Evolutionary conservation across 352 stramenopile genomes (phyloP), one percentile per base, ranked within the genome.

Genomic region (Phytophthora citrophthora): DNA sequence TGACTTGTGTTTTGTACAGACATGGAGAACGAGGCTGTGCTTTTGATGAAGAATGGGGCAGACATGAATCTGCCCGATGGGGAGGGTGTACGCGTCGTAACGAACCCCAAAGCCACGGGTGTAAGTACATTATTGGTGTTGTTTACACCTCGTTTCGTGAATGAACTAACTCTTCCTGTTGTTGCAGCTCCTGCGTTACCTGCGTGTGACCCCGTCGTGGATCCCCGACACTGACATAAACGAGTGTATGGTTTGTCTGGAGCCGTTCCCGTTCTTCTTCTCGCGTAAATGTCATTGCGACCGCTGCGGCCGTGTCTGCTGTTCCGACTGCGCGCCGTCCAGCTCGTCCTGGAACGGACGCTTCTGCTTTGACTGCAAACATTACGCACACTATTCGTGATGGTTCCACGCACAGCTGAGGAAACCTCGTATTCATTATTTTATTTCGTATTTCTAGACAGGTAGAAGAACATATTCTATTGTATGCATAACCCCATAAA

Each of bases 301-400:
- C 20, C 83, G 83, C 12, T 94, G 86, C 54, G 81, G 86, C 18
- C 82, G 82, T 24, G 71, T 94, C n/a, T 89, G 86, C 62, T 94
- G 86, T 59, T 87, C 85, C 3, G 81, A 91, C 49, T 94, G 85
- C 57, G 84, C 79, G 20, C 81, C 77, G 0, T 77, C 79, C 15
- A 90, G 76, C 41, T 88, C 81, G 29, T 84, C 80, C 15, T 91
- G 82, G 82, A 88, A 90, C 29, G 83, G 81, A 24, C 78, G 74
- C 36, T 90, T 87, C 47, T 91, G 83, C 64, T 91, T 91, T 26
- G 80, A 91, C 72, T 91, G 83, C 68, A 89, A 89, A 36, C 81
- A 90, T 65, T 90, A 88, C 60, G 73, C 86, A 34, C 79, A 88
- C 54, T 68, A 79, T 20, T 65, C 53, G 18, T 83, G 74, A 71